Conservation (phyloP, 2,329 filamentous ascomycete species). For the Aspergillus sp. region DNA sequence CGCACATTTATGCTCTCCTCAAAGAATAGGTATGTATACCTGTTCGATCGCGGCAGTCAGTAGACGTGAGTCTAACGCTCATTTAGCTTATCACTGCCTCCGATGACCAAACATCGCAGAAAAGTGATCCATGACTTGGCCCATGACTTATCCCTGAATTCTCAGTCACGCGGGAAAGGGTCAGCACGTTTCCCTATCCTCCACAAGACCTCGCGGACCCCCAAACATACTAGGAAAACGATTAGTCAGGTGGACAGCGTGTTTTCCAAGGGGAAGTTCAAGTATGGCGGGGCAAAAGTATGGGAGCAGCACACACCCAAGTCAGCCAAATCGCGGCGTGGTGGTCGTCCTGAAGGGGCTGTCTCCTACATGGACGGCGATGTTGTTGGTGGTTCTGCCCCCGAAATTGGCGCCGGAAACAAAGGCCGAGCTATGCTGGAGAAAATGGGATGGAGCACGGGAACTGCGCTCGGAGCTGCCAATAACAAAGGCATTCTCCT, state of each 20-base stretch:
- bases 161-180: slow-evolving; percentile 75
- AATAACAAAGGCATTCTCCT: slow-evolving; percentile 87
- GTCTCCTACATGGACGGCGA: slow-evolving; percentile 77
- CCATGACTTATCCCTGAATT: slow-evolving; percentile 71
- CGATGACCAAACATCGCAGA: slow-evolving; percentile 76
- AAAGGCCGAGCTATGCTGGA: slow-evolving; percentile 83
- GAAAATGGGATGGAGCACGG: slow-evolving; percentile 95
- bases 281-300: slow-evolving; percentile 23
- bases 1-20: slow-evolving; percentile 64
- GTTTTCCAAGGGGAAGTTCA: slow-evolving; percentile 33
- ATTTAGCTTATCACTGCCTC: slow-evolving; percentile 68
- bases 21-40: slow-evolving; percentile 57
- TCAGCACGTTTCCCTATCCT: slow-evolving; percentile 72
- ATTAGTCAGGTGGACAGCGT: slow-evolving; percentile 46
- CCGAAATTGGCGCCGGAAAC: slow-evolving; percentile 79
- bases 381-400: slow-evolving; percentile 78
- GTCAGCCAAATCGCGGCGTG: slow-evolving; percentile 27
- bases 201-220: slow-evolving; percentile 68
- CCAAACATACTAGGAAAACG: slow-evolving; percentile 56
- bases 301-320: slow-evolving; percentile 21
- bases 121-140: slow-evolving; percentile 79
- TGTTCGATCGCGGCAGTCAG: not conserved
- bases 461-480: slow-evolving; percentile 74
- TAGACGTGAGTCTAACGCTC: not conserved
- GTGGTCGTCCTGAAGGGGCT: slow-evolving; percentile 42